Percentiles rank a stretch among this genome's conserved stretches.
Evolutionary conservation across 208 protist genomes (phyloP).

Genomic region (Kentomonas sorsogonicus): DNA sequence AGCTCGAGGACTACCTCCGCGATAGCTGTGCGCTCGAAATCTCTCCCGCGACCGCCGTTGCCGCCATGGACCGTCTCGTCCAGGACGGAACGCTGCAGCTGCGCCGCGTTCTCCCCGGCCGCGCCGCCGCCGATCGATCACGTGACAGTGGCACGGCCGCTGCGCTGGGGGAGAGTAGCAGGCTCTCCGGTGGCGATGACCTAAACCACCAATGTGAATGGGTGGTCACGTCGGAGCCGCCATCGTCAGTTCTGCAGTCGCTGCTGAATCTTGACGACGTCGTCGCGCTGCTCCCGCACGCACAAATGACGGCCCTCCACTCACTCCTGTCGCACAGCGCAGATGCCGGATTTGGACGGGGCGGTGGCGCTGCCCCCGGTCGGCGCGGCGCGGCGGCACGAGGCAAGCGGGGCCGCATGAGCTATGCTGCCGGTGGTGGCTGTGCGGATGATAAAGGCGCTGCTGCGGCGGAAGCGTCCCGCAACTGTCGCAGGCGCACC

Average conservation of each 20-base stretch:
- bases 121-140: too few species aligned
- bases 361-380: too few species aligned
- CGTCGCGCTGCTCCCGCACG: background rate
- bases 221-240: background rate
- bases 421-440: too few species aligned
- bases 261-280: background rate
- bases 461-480: too few species aligned
- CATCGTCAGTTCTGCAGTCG: background rate
- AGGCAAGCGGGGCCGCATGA: too few species aligned
- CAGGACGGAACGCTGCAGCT: constrained; percentile 21
- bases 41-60: constrained; percentile 12
- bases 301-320: too few species aligned
- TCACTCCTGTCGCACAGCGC: too few species aligned
- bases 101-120: constrained; percentile 8
- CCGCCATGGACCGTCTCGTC: constrained; percentile 29
- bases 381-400: too few species aligned
- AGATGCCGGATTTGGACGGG: too few species aligned
- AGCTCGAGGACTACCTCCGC: constrained; percentile 48
- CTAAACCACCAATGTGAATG: background rate
- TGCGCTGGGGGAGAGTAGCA: background rate
- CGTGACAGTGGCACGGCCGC: too few species aligned
- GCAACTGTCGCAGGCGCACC: too few species aligned
- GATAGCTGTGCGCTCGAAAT: constrained; percentile 50
- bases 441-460: too few species aligned
- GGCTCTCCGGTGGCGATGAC: background rate